phyloP scores from a whole-genome alignment of 768 basidiomycete species.

The Suillus americanus region DNA sequence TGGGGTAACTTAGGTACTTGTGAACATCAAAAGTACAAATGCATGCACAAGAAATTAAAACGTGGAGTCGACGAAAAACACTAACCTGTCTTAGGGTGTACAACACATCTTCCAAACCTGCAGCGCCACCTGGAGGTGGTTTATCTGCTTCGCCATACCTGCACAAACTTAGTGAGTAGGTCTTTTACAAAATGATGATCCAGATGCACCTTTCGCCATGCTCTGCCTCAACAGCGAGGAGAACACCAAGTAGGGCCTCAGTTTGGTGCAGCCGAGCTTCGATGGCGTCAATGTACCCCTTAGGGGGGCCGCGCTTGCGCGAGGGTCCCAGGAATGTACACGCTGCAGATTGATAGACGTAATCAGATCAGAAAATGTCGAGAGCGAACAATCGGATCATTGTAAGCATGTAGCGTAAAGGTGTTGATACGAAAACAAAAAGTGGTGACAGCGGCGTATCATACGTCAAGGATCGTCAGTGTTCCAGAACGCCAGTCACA shows the following conservation, averaged over 20 bases:
- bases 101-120: slow-evolving; percentile 36
- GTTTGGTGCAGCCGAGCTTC: slow-evolving; percentile 90
- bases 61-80: neutral
- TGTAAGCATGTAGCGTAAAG: neutral
- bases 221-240: slow-evolving; percentile 50
- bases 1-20: no score
- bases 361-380: neutral
- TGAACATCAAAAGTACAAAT: neutral
- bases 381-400: neutral
- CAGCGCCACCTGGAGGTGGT: neutral
- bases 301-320: slow-evolving; percentile 84
- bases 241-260: slow-evolving; percentile 83
- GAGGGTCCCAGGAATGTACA: slow-evolving; percentile 81
- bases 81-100: slow-evolving; percentile 52
- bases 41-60: neutral
- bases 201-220: slow-evolving; percentile 27
- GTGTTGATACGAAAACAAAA: neutral
- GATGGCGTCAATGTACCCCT: slow-evolving; percentile 93
- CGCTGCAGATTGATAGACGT: slow-evolving; percentile 36
- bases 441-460: neutral
- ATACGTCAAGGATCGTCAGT: neutral
- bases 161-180: neutral
- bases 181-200: slow-evolving; percentile 22
- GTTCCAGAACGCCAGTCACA: neutral
- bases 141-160: slow-evolving; percentile 13